These are phyloP conservation scores for Anthoceros angustus DNA, from an alignment of 225 moss, liverwort and hornwort genomes.

Conservation along the genomic window DNA sequence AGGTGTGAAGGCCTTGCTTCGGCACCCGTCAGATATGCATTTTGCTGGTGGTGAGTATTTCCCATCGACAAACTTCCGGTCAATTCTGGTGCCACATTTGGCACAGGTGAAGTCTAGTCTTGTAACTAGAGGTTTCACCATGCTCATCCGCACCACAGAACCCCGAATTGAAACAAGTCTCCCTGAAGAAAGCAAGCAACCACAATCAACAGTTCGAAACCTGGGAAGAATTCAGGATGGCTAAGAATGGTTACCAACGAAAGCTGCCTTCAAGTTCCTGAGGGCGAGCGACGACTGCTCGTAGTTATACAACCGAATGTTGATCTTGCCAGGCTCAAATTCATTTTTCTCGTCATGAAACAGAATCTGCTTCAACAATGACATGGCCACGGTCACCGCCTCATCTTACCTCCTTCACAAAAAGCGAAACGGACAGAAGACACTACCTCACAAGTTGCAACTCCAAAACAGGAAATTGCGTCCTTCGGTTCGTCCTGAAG, in stretches of 20 bases:
- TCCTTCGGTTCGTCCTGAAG: constrained; percentile 47
- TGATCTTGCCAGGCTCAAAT: constrained; percentile 43
- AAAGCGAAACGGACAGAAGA: background rate
- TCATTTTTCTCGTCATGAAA: constrained; percentile 37
- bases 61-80: constrained; percentile 61
- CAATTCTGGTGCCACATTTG: constrained; percentile 59
- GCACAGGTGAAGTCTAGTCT: constrained; percentile 71
- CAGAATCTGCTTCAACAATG: constrained; percentile 31
- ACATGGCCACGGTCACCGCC: background rate
- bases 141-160: constrained; percentile 85
- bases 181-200: constrained; percentile 22
- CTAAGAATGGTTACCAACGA: constrained; percentile 39
- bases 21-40: constrained; percentile 63
- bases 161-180: constrained; percentile 86
- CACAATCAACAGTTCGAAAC: background rate
- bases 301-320: constrained; percentile 69
- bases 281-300: constrained; percentile 64
- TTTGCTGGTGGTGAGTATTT: constrained; percentile 67
- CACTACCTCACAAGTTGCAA: constrained; percentile 73
- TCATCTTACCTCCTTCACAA: background rate
- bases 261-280: constrained; percentile 73
- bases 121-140: constrained; percentile 70
- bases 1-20: constrained; percentile 58
- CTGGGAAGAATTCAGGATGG: background rate
- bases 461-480: constrained; percentile 72